Conservation (phyloP, 176 grass and related monocot species). For the Metroxylon sagu region DNA sequence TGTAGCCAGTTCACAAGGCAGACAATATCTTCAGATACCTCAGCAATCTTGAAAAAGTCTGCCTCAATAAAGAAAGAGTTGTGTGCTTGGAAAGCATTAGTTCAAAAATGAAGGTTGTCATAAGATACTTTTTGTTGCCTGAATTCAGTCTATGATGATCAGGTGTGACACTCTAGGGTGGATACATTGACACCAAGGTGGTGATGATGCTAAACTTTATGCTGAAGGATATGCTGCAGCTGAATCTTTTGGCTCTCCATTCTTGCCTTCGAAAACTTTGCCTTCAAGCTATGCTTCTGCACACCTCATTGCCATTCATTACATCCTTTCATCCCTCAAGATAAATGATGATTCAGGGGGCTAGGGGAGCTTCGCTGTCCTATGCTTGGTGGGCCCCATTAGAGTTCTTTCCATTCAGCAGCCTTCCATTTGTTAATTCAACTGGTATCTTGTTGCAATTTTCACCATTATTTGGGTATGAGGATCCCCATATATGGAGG, state of each 20-base stretch:
- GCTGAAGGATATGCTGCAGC: conserved; percentile 83
- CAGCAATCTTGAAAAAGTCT: too few species aligned
- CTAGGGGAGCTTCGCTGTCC: conserved; percentile 78
- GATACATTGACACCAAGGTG: too few species aligned
- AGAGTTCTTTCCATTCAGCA: conserved; percentile 47
- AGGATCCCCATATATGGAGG: conserved; percentile 80
- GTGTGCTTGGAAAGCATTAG: too few species aligned
- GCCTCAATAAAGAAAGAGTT: too few species aligned
- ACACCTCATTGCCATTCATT: conserved; percentile 67
- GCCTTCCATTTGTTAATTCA: conserved; percentile 40
- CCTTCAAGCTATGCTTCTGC: conserved; percentile 89
- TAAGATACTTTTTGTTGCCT: too few species aligned
- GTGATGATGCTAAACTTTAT: conserved; percentile 54
- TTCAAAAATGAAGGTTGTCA: too few species aligned
- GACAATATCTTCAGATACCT: too few species aligned
- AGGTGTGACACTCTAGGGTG: too few species aligned
- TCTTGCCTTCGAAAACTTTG: conserved; percentile 81
- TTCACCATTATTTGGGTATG: conserved; percentile 52
- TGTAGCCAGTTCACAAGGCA: too few species aligned
- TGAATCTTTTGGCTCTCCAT: conserved; percentile 91
- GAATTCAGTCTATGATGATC: too few species aligned
- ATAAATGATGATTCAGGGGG: conserved; percentile 55
- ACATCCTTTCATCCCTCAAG: conserved; percentile 62
- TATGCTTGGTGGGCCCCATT: conserved; percentile 39
- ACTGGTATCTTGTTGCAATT: conserved; percentile 45